Percentiles rank a stretch among this genome's conserved stretches.
phyloP scores from a whole-genome alignment of 495 filamentous ascomycete species.

The Chaetomium tenue region DNA sequence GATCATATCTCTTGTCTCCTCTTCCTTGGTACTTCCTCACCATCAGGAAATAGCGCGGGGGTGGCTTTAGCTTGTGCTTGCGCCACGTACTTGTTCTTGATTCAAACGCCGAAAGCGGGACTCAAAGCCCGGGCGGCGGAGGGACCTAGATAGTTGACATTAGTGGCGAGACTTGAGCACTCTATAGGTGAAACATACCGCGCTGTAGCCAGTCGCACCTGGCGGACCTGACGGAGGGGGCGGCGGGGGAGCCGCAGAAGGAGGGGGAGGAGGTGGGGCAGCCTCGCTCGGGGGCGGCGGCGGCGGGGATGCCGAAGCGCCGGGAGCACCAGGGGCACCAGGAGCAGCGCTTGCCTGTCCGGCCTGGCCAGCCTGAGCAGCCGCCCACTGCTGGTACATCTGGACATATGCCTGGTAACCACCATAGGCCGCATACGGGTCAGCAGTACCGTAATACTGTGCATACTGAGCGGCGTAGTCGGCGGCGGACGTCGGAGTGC shows the following conservation, averaged over 20 bases:
- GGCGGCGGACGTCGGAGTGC: slow-evolving; percentile 42
- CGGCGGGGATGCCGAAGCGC: slow-evolving; percentile 53
- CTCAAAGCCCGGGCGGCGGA: slow-evolving; percentile 55
- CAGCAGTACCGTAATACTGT: slow-evolving; percentile 73
- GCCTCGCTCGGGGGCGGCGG: slow-evolving; percentile 62
- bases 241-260: slow-evolving; percentile 50
- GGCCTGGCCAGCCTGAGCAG: slow-evolving; percentile 37
- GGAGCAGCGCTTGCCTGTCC: slow-evolving; percentile 22
- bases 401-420: slow-evolving; percentile 75
- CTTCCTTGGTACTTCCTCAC: neutral
- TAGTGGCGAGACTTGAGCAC: slow-evolving; percentile 21
- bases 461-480: slow-evolving; percentile 80
- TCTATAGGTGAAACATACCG: slow-evolving; percentile 49
- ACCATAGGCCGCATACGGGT: slow-evolving; percentile 91
- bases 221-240: slow-evolving; percentile 65
- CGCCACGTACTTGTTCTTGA: neutral
- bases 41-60: neutral
- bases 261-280: slow-evolving; percentile 63
- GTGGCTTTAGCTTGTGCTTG: no score
- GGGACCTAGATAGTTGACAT: slow-evolving; percentile 44
- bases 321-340: slow-evolving; percentile 44
- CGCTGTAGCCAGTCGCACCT: slow-evolving; percentile 61
- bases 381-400: slow-evolving; percentile 64
- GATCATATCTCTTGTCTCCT: neutral
- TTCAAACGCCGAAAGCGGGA: neutral